These are phyloP conservation scores for Dothidotthia symphoricarpi DNA, from an alignment of 2,329 filamentous ascomycete species.

Conservation along the genomic window DNA sequence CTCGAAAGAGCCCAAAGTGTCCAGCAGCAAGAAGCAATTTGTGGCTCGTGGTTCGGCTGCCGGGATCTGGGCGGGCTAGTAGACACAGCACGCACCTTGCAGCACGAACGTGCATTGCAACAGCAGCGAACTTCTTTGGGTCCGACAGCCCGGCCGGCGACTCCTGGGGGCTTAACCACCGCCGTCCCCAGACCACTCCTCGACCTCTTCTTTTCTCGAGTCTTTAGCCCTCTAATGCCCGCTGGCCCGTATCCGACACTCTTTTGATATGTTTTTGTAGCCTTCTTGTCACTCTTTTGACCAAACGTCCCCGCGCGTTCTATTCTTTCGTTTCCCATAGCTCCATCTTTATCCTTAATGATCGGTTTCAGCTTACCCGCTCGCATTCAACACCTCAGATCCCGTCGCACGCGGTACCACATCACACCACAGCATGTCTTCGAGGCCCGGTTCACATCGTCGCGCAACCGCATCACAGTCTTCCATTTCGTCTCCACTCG, in stretches of 20 bases:
- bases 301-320: conserved; percentile 20
- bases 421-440: conserved; percentile 33
- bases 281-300: conserved; percentile 38
- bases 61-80: conserved; percentile 29
- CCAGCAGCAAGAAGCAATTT: conserved; percentile 4
- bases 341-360: conserved; percentile 33
- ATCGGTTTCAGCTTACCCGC: conserved; percentile 23
- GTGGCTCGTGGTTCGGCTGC: conserved; percentile 24
- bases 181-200: conserved; percentile 29
- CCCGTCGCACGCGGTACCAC: conserved; percentile 22
- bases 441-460: conserved; percentile 19
- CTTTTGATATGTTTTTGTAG: conserved; percentile 39
- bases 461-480: conserved; percentile 27
- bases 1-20: not conserved
- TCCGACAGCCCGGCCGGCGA: conserved; percentile 18
- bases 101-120: conserved; percentile 38
- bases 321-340: conserved; percentile 18
- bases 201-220: conserved; percentile 28
- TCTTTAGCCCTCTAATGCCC: conserved; percentile 37
- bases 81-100: conserved; percentile 27
- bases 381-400: conserved; percentile 22
- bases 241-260: conserved; percentile 34
- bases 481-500: conserved; percentile 24
- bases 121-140: conserved; percentile 28
- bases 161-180: conserved; percentile 28